These are phyloP conservation scores for Saccharomycopsis sp. DNA, from an alignment of 805 yeast genomes.

Conservation along the genomic window DNA sequence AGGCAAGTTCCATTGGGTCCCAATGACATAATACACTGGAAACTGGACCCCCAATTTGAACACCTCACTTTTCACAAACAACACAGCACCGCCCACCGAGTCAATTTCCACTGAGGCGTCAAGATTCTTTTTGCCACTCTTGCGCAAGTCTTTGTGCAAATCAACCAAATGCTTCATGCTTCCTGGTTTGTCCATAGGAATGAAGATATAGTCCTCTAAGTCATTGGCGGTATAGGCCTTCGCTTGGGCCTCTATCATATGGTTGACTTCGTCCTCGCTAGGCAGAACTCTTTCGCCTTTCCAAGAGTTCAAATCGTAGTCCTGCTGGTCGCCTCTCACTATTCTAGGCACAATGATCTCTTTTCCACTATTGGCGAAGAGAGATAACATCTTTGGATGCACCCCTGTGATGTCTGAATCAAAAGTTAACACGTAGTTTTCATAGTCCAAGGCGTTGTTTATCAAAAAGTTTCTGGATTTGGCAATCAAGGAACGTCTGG, in stretches of 20 bases:
- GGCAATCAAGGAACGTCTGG: slow-evolving; percentile 26
- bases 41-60: slow-evolving; percentile 40
- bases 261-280: slow-evolving; percentile 20
- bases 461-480: slow-evolving; percentile 27
- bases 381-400: slow-evolving; percentile 24
- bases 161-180: slow-evolving; percentile 24
- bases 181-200: slow-evolving; percentile 26
- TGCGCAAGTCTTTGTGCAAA: slow-evolving; percentile 20
- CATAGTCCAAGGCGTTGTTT: slow-evolving; percentile 25
- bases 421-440: slow-evolving; percentile 26
- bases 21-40: slow-evolving; percentile 40
- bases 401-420: slow-evolving; percentile 29
- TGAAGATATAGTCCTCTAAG: slow-evolving; percentile 22
- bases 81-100: slow-evolving; percentile 47
- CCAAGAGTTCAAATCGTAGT: slow-evolving; percentile 35
- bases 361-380: slow-evolving; percentile 24
- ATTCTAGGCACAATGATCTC: slow-evolving; percentile 32
- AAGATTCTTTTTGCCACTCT: slow-evolving; percentile 13
- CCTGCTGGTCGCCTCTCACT: slow-evolving; percentile 24
- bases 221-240: slow-evolving; percentile 23
- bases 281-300: slow-evolving; percentile 28
- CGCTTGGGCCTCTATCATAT: slow-evolving; percentile 24
- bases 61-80: slow-evolving; percentile 36
- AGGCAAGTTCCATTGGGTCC: slow-evolving; percentile 36
- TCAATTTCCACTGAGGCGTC: slow-evolving; percentile 22